Evolutionary conservation across 331 rosid species (phyloP).

Genomic region (Quercus phellos): DNA sequence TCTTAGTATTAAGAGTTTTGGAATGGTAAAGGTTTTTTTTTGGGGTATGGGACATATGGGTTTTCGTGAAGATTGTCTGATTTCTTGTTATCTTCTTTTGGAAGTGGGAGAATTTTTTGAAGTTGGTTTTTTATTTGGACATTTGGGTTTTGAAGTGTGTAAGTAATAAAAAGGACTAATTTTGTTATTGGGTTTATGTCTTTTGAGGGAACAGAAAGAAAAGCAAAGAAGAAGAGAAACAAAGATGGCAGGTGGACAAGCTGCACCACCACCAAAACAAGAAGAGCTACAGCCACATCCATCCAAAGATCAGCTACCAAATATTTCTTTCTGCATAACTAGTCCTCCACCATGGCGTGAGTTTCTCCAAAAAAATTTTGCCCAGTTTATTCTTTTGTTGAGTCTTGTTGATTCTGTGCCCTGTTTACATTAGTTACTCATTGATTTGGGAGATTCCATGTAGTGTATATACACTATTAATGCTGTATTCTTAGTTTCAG

Average conservation of each 20-base stretch:
- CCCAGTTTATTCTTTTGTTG: not conserved
- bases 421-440: not conserved
- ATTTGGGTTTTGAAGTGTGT: conserved; percentile 20
- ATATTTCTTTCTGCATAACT: conserved; percentile 80
- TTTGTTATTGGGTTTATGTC: conserved; percentile 3
- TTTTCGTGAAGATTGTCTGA: conserved; percentile 2
- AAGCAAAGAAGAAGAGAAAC: conserved; percentile 14
- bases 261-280: conserved; percentile 82
- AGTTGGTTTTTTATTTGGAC: conserved; percentile 6
- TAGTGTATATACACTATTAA: not conserved
- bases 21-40: conserved; percentile 9
- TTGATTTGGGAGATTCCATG: not conserved
- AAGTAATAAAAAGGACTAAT: not conserved
- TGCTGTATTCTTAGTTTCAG: not conserved
- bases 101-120: conserved; percentile 18
- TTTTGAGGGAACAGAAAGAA: not conserved
- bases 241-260: conserved; percentile 59
- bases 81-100: conserved; percentile 6
- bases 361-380: conserved; percentile 12
- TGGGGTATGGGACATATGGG: conserved; percentile 26
- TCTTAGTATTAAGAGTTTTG: not conserved
- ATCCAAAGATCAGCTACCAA: conserved; percentile 76
- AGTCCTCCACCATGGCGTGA: conserved; percentile 99
- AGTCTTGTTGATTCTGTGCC: not conserved
- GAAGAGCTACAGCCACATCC: conserved; percentile 94